These are phyloP conservation scores for Flaveria robusta DNA, from an alignment of 129 eudicot species.

Conservation along the genomic window DNA sequence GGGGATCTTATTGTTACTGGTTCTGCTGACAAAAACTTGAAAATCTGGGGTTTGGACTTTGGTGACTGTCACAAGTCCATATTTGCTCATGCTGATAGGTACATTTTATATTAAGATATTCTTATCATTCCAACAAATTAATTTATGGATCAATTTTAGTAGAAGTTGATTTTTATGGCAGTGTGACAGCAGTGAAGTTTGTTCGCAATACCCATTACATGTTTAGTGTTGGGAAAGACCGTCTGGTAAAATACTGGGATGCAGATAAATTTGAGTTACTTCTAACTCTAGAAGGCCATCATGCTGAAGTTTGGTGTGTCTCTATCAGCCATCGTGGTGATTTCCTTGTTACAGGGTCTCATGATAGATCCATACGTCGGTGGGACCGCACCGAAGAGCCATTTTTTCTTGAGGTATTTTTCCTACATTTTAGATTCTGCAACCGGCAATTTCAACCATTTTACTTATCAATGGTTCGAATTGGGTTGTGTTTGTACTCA, in stretches of 20 bases:
- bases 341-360: conserved; percentile 92
- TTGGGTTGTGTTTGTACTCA: background rate
- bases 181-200: conserved; percentile 93
- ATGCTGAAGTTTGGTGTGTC: conserved; percentile 89
- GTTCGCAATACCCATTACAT: conserved; percentile 86
- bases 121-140: background rate
- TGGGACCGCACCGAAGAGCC: conserved; percentile 99
- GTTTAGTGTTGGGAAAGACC: conserved; percentile 94
- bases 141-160: conserved; percentile 16
- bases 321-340: conserved; percentile 93
- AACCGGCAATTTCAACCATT: background rate
- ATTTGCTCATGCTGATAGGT: conserved; percentile 98
- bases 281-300: conserved; percentile 95
- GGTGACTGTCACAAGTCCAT: conserved; percentile 96
- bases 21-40: conserved; percentile 91
- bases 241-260: conserved; percentile 94
- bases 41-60: conserved; percentile 97
- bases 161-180: conserved; percentile 31
- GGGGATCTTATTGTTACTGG: conserved; percentile 94
- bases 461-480: conserved; percentile 10
- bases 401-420: conserved; percentile 79
- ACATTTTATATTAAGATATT: background rate
- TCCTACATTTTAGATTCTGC: background rate
- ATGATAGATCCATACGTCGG: conserved; percentile 87
- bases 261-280: conserved; percentile 98